These are phyloP conservation scores for Amesomyces nigricolor DNA, from an alignment of 2,329 filamentous ascomycete species.

Conservation along the genomic window DNA sequence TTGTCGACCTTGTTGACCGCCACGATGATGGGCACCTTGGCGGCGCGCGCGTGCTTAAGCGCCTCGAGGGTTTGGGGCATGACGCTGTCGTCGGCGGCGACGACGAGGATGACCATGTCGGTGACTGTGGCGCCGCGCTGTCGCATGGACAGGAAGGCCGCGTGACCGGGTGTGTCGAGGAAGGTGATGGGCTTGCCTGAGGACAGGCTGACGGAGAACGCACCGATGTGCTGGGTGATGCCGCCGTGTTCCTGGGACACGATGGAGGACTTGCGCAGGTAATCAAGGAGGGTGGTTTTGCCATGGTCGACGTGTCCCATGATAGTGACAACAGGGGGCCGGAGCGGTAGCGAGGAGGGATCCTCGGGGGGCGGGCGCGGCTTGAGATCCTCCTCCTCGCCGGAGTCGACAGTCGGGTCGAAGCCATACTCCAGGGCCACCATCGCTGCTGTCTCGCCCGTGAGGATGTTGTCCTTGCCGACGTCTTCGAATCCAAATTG, in stretches of 20 bases:
- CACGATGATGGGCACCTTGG: slow-evolving; percentile 91
- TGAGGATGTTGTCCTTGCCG: slow-evolving; percentile 76
- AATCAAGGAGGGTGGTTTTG: slow-evolving; percentile 94
- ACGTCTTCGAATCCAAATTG: slow-evolving; percentile 88
- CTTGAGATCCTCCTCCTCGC: slow-evolving; percentile 62
- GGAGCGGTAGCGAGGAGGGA: slow-evolving; percentile 58
- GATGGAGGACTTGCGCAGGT: slow-evolving; percentile 84
- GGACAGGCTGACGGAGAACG: slow-evolving; percentile 85
- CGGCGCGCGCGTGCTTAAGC: slow-evolving; percentile 82
- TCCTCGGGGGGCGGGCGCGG: slow-evolving; percentile 65
- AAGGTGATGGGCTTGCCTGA: slow-evolving; percentile 90
- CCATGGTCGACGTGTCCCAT: slow-evolving; percentile 99
- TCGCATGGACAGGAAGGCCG: slow-evolving; percentile 92
- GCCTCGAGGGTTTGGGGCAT: slow-evolving; percentile 97
- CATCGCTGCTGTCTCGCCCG: slow-evolving; percentile 82
- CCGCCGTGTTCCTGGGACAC: slow-evolving; percentile 89
- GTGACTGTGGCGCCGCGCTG: slow-evolving; percentile 93
- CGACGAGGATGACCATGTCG: slow-evolving; percentile 92
- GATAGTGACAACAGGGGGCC: slow-evolving; percentile 94
- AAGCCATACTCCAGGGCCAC: slow-evolving; percentile 91
- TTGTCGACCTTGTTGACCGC: slow-evolving; percentile 98
- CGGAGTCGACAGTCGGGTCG: slow-evolving; percentile 70
- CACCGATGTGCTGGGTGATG: slow-evolving; percentile 97
- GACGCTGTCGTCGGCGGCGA: slow-evolving; percentile 94
- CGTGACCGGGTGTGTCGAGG: slow-evolving; percentile 92